Base-by-base conservation (phyloP, 129 eudicot genomes). In the Flaveria bidentis region DNA sequence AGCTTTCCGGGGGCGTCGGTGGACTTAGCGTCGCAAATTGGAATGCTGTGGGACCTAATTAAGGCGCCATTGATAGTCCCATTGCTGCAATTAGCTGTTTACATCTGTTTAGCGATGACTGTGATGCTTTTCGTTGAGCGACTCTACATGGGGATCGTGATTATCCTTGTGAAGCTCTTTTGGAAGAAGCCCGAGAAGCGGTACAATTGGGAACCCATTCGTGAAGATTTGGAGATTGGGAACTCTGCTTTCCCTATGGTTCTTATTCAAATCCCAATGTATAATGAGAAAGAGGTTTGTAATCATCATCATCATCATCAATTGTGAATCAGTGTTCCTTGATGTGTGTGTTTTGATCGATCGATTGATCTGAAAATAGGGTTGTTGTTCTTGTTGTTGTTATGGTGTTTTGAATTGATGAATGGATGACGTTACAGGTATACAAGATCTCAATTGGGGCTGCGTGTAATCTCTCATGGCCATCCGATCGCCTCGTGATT, bases 371-470 rank as follows among this genome's bases (percentile, higher is more conserved):
- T 20, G 28, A 9, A 18, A 9, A 9, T 57, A 22, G 64, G 28
- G 30, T 20, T 20, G 22, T 65, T 75, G 77, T 36, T 28, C 4
- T 28, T 36, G 41, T 36, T 36, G 41, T 36, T 36, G 41, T 36
- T 36, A 36, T 36, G 41, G 5, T 36, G 41, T 36, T 1, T 36
- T 36, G 41, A 36, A 36, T 36, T 36, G 50, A 39, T 71, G 57
- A 15, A 58, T 69, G 14, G 20, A 55, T 41, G 50, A 69, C 49
- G 63, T 78, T 46, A 51, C 83, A 90, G 98, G 98, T 93, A 20
- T 93, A 93, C 82, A 93, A 90, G 92, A 87, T 93, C 89, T 93
- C 98, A 79, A 93, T 93, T 87, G 98, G 97, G 73, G 98, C 98
- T 10, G 97, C 98, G 7, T 88, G 97, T 83, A 90, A 90, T 46